Evolutionary conservation across 2,329 filamentous ascomycete genomes (phyloP).

Genomic region (Colletotrichum lini): DNA sequence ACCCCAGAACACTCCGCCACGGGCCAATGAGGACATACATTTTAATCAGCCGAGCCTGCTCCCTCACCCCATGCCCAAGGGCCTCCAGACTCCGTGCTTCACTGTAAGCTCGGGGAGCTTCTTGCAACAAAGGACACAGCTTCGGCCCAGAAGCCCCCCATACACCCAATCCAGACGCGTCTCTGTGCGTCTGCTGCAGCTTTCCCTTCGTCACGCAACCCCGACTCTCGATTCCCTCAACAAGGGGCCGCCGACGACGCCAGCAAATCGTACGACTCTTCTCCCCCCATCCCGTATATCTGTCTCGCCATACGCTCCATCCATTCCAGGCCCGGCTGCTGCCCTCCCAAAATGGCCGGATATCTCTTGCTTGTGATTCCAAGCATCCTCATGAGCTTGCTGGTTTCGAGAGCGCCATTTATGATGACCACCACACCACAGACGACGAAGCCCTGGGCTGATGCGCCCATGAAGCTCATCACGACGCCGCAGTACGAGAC

Average conservation of each 20-base stretch:
- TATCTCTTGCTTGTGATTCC: constrained; percentile 48
- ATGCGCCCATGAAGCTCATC: constrained; percentile 68
- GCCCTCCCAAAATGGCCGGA: constrained; percentile 35
- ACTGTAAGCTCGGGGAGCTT: neutral
- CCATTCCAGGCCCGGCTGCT: constrained; percentile 15
- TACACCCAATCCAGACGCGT: neutral
- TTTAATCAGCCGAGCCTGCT: constrained; percentile 36
- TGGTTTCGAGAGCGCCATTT: constrained; percentile 54
- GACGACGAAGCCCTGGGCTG: constrained; percentile 63
- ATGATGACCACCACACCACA: constrained; percentile 52
- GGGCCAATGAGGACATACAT: constrained; percentile 33
- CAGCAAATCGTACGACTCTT: constrained; percentile 36
- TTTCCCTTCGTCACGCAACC: constrained; percentile 26
- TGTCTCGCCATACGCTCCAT: constrained; percentile 2
- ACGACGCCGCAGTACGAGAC: constrained; percentile 67
- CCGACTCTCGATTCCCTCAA: constrained; percentile 10
- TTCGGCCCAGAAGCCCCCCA: neutral
- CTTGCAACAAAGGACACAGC: constrained; percentile 17
- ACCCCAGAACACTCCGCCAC: constrained; percentile 14
- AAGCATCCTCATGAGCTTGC: constrained; percentile 50
- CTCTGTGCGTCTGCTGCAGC: constrained; percentile 12
- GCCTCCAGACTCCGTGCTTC: neutral
- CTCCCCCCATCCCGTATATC: constrained; percentile 22
- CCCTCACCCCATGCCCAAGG: neutral
- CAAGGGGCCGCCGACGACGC: constrained; percentile 9